Evolutionary conservation across 345 rosid species (phyloP).

Genomic region (Lepidium didymum): DNA sequence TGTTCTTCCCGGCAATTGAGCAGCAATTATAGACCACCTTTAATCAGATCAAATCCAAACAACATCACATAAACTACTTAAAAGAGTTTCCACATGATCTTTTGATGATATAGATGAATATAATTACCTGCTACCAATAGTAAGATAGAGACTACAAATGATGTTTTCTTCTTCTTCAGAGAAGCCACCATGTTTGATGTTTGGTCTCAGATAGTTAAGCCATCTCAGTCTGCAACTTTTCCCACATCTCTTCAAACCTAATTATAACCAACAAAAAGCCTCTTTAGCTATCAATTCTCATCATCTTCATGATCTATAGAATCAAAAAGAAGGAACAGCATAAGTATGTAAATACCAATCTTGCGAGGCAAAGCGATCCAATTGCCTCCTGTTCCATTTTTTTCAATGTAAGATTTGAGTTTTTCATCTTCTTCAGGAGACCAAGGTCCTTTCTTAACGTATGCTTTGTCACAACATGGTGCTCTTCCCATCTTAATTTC

Average conservation of each 20-base stretch:
- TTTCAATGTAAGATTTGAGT: conserved; percentile 59
- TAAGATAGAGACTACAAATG: conserved; percentile 41
- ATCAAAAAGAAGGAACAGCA: neutral
- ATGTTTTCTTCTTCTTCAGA: conserved; percentile 53
- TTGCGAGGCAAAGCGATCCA: conserved; percentile 82
- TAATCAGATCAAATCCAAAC: neutral
- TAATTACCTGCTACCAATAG: conserved; percentile 57
- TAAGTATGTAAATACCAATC: conserved; percentile 34
- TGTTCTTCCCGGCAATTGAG: conserved; percentile 70
- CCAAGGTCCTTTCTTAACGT: conserved; percentile 86
- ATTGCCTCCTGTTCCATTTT: conserved; percentile 64
- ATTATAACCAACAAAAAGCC: neutral
- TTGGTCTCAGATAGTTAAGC: conserved; percentile 67
- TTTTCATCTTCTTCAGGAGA: conserved; percentile 86
- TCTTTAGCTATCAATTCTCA: neutral
- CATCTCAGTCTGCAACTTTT: conserved; percentile 73
- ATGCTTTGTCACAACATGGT: conserved; percentile 79
- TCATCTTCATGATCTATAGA: neutral
- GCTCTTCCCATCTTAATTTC: conserved; percentile 78
- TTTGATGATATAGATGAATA: neutral
- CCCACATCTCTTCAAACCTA: conserved; percentile 63
- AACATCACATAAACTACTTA: neutral
- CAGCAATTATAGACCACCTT: conserved; percentile 82
- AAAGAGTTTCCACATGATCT: neutral
- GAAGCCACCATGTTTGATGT: conserved; percentile 61